Conservation (phyloP, 2,329 filamentous ascomycete species). For the Westerdykella sp. region DNA sequence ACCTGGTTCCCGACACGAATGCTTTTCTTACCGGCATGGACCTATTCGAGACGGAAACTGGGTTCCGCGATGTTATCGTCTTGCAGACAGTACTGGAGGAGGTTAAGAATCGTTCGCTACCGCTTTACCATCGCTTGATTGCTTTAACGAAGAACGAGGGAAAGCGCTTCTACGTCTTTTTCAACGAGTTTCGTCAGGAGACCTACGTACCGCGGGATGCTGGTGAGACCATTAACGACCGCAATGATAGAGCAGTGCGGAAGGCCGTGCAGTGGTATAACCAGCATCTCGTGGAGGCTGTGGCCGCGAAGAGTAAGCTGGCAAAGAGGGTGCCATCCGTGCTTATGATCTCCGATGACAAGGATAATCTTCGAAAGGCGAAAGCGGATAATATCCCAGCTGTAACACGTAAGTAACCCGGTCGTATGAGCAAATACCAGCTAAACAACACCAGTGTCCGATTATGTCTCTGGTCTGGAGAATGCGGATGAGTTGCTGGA, state of each 20-base stretch:
- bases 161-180: constrained; percentile 97
- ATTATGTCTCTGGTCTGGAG: constrained; percentile 79
- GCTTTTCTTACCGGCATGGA: constrained; percentile 95
- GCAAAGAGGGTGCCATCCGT: constrained; percentile 61
- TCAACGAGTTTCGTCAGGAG: constrained; percentile 94
- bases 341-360: constrained; percentile 92
- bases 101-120: constrained; percentile 85
- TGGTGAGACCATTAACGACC: constrained; percentile 88
- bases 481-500: constrained; percentile 82
- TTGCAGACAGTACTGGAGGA: constrained; percentile 96
- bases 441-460: constrained; percentile 36
- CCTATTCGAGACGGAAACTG: constrained; percentile 83
- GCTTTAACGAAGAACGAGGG: constrained; percentile 90
- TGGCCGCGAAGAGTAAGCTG: constrained; percentile 48
- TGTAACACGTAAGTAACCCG: constrained; percentile 43
- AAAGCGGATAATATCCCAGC: constrained; percentile 67
- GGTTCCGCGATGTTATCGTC: constrained; percentile 95
- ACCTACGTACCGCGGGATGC: constrained; percentile 71
- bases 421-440: neutral
- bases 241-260: constrained; percentile 88
- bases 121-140: constrained; percentile 89
- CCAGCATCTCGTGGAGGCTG: constrained; percentile 64
- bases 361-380: constrained; percentile 77
- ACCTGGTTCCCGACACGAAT: constrained; percentile 93
- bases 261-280: constrained; percentile 85